phyloP scores from a whole-genome alignment of 1,284 basidiomycete genomes.

The Boletus semigastroideus region DNA sequence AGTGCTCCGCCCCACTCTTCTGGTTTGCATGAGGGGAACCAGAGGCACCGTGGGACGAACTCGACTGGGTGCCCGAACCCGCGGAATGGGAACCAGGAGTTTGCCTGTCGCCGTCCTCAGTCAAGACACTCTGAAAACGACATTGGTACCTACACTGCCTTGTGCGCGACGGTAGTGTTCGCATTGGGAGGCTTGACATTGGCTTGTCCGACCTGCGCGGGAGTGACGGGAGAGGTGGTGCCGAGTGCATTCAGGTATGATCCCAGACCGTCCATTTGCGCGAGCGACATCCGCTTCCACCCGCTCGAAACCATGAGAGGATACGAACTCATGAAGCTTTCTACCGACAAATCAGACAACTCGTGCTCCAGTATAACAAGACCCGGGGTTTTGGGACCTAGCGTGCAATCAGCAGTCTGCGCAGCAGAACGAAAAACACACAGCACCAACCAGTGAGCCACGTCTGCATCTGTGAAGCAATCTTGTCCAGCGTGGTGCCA shows the following conservation, averaged over 20 bases:
- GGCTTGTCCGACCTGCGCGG: constrained; percentile 22
- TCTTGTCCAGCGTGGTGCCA: constrained; percentile 40
- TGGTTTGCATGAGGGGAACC: constrained; percentile 32
- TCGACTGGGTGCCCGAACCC: constrained; percentile 4
- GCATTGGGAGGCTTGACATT: constrained; percentile 19
- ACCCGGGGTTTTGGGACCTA: constrained; percentile 68
- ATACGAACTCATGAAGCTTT: constrained; percentile 70
- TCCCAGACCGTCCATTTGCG: constrained; percentile 45
- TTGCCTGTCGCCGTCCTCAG: constrained; percentile 7
- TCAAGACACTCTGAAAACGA: background rate
- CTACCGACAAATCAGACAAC: constrained; percentile 58
- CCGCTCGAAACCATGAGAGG: constrained; percentile 61
- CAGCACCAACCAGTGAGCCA: constrained; percentile 54
- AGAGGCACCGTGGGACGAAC: constrained; percentile 15
- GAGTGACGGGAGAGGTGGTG: constrained; percentile 22
- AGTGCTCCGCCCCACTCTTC: constrained; percentile 34
- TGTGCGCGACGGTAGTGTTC: constrained; percentile 5
- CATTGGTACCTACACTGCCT: constrained; percentile 5
- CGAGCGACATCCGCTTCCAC: constrained; percentile 65
- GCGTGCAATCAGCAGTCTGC: constrained; percentile 6
- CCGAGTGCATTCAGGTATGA: constrained; percentile 56
- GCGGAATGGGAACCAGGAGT: constrained; percentile 1
- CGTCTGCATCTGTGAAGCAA: constrained; percentile 47
- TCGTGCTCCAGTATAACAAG: constrained; percentile 87
- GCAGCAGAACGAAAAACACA: background rate